phyloP scores from a whole-genome alignment of 768 basidiomycete species.

The Amanita inopinata region DNA sequence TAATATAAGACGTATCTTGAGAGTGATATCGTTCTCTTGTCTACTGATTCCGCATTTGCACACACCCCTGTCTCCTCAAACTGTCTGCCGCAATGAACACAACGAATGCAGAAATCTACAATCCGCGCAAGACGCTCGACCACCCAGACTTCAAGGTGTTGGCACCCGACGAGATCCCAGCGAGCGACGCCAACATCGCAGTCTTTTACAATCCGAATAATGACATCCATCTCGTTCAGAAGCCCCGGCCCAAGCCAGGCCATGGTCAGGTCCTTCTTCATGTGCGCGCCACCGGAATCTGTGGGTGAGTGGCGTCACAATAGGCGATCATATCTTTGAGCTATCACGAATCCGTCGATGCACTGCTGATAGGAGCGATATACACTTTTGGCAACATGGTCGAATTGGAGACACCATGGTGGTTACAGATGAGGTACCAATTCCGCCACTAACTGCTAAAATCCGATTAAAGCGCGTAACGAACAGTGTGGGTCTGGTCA shows the following conservation, averaged over 20 bases:
- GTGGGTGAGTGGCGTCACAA: conserved; percentile 35
- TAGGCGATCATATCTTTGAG: neutral
- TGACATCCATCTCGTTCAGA: conserved; percentile 60
- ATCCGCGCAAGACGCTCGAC: conserved; percentile 45
- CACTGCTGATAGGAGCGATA: conserved; percentile 41
- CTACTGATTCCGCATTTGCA: conserved; percentile 2
- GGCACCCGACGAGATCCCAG: conserved; percentile 37
- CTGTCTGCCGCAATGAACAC: conserved; percentile 21
- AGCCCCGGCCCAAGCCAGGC: conserved; percentile 48
- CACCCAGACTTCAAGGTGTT: conserved; percentile 47
- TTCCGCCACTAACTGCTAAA: neutral
- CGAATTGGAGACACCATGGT: conserved; percentile 62
- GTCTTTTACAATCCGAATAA: conserved; percentile 56
- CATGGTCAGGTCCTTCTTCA: conserved; percentile 59
- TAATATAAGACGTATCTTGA: no score
- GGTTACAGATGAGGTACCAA: conserved; percentile 50
- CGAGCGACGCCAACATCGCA: conserved; percentile 43
- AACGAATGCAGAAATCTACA: conserved; percentile 38
- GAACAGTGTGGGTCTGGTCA: conserved; percentile 65
- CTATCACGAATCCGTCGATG: neutral
- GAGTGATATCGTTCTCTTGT: neutral
- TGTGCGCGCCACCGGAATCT: conserved; percentile 61
- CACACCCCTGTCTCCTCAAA: conserved; percentile 8
- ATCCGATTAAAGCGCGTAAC: neutral
- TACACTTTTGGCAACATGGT: conserved; percentile 69